A percentile compares a stretch with the other conserved stretches of the same genome.
Conservation (phyloP, 345 rosid species). For the Alliaria petiolata region DNA sequence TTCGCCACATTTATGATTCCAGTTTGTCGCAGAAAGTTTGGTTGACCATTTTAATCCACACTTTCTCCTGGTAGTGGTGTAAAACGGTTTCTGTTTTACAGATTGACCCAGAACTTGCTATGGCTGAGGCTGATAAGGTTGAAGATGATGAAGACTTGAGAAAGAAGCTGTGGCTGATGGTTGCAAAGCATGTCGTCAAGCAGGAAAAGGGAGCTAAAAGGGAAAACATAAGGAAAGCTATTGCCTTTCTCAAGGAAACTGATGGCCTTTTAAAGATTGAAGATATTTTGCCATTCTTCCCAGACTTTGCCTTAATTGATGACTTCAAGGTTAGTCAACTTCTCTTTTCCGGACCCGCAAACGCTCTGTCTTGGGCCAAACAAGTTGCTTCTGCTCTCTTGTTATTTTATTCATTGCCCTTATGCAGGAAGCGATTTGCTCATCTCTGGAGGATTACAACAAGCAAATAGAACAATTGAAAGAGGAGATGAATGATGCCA, state of each 20-base stretch:
- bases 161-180: conserved; percentile 98
- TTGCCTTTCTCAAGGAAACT: conserved; percentile 98
- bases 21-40: background rate
- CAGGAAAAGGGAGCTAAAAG: conserved; percentile 97
- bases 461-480: conserved; percentile 90
- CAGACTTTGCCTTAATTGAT: conserved; percentile 97
- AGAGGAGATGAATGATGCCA: conserved; percentile 98
- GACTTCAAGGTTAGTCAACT: conserved; percentile 79
- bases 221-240: conserved; percentile 95
- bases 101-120: conserved; percentile 98
- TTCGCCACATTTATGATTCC: background rate
- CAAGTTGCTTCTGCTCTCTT: conserved; percentile 7
- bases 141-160: conserved; percentile 99
- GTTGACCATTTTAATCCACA: background rate
- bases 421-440: conserved; percentile 90
- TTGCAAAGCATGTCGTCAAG: conserved; percentile 91
- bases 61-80: conserved; percentile 11
- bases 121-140: conserved; percentile 99
- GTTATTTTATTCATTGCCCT: conserved; percentile 13
- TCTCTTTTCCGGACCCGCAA: background rate
- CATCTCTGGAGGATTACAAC: conserved; percentile 95
- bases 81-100: conserved; percentile 30
- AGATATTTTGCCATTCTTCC: conserved; percentile 97
- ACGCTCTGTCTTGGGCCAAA: background rate
- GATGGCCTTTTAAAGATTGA: conserved; percentile 96